These are phyloP conservation scores for Xylaria castorea DNA, from an alignment of 495 filamentous ascomycete species.

Conservation along the genomic window DNA sequence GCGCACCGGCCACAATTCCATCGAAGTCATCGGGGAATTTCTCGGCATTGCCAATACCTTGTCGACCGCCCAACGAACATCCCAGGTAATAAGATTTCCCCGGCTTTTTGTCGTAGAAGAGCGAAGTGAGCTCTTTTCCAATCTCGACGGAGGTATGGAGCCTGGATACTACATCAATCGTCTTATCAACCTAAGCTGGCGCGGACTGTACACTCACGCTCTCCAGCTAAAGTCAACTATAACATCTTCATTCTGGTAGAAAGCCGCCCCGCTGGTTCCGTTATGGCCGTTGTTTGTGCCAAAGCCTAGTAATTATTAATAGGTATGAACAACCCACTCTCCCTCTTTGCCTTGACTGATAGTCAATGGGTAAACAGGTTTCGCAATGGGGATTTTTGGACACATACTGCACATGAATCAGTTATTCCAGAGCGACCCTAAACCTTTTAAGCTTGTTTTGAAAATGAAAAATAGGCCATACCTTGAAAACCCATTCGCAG, in stretches of 20 bases:
- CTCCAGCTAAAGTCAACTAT: constrained; percentile 50
- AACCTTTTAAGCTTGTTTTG: too few species aligned
- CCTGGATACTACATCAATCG: background rate
- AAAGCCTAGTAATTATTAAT: constrained; percentile 29
- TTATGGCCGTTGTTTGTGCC: constrained; percentile 66
- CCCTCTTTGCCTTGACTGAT: background rate
- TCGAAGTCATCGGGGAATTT: constrained; percentile 56
- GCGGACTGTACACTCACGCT: constrained; percentile 25
- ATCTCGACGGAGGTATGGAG: constrained; percentile 58
- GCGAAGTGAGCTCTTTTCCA: constrained; percentile 39
- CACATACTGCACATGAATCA: constrained; percentile 2
- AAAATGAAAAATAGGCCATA: constrained; percentile 15
- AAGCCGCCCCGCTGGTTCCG: constrained; percentile 57
- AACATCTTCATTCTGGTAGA: constrained; percentile 59
- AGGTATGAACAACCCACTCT: background rate
- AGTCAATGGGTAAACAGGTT: background rate
- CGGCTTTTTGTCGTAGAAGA: constrained; percentile 44
- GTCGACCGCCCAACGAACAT: constrained; percentile 55
- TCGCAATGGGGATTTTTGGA: background rate
- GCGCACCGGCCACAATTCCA: constrained; percentile 64
- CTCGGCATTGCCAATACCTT: constrained; percentile 48
- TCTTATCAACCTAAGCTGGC: background rate
- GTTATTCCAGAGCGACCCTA: background rate
- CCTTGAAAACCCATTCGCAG: constrained; percentile 59
- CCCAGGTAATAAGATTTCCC: constrained; percentile 52